phyloP scores from a whole-genome alignment of 2,329 filamentous ascomycete genomes.

The Sporothrix humicola region DNA sequence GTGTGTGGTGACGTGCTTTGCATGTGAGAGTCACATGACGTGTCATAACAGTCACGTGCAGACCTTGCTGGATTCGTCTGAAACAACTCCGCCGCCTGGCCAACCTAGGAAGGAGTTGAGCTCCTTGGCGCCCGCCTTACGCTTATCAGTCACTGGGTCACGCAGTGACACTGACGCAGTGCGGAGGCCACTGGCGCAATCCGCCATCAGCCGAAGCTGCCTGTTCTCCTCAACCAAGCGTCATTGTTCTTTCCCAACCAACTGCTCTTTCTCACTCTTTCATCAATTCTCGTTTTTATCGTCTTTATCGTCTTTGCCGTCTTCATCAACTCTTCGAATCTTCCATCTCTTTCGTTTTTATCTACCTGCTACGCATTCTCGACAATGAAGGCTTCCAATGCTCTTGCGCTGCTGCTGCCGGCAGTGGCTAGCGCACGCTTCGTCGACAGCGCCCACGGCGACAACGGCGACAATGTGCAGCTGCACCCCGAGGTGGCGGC shows the following conservation, averaged over 20 bases:
- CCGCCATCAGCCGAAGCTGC: slow-evolving; percentile 6
- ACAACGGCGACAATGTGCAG: slow-evolving; percentile 58
- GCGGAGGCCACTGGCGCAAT: slow-evolving; percentile 20
- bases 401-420: slow-evolving; percentile 61
- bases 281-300: background rate
- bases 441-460: slow-evolving; percentile 57
- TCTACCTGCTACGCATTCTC: background rate
- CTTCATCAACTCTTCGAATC: background rate
- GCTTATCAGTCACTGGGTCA: slow-evolving; percentile 6
- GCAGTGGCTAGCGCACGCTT: slow-evolving; percentile 60
- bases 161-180: background rate
- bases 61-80: too few relatives aligned
- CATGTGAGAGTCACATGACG: too few relatives aligned
- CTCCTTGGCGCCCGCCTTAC: background rate
- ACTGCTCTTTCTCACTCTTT: background rate
- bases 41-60: too few relatives aligned
- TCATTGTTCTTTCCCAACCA: background rate
- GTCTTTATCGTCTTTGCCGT: background rate
- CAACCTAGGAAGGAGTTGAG: slow-evolving; percentile 22
- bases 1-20: too few relatives aligned
- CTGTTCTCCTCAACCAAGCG: slow-evolving; percentile 16
- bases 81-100: slow-evolving; percentile 4
- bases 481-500: slow-evolving; percentile 50
- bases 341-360: background rate
- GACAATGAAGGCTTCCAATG: slow-evolving; percentile 59